Evolutionary conservation across 306 rosid species (phyloP).

Genomic region (Boehmeria nivea): DNA sequence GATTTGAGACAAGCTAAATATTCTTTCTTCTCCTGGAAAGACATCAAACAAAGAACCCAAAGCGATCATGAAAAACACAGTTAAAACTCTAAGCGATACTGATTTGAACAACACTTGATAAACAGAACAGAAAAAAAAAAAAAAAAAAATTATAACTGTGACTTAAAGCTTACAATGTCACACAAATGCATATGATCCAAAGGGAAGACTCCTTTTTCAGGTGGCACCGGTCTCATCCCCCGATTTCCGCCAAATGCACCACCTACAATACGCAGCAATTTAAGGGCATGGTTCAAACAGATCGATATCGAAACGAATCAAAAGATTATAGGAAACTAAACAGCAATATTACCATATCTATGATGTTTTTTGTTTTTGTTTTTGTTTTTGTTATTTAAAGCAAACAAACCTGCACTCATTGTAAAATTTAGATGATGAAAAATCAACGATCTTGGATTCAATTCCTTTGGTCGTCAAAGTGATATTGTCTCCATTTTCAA

Average conservation of each 20-base stretch:
- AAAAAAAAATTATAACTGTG: neutral
- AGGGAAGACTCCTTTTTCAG: constrained; percentile 94
- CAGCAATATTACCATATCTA: no score
- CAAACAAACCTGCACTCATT: constrained; percentile 57
- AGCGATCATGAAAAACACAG: neutral
- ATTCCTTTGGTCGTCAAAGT: neutral
- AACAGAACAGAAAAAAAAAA: no score
- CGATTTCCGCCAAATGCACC: constrained; percentile 98
- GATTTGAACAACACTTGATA: neutral
- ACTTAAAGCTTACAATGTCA: constrained; percentile 52
- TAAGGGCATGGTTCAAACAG: no score
- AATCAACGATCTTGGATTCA: neutral
- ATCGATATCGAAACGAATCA: no score
- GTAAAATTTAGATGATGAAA: constrained; percentile 8
- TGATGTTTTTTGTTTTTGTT: no score
- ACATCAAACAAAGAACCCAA: constrained; percentile 8
- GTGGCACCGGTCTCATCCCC: constrained; percentile 88
- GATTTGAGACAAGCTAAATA: constrained; percentile 74
- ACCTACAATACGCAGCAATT: constrained; percentile 37
- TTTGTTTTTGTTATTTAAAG: no score
- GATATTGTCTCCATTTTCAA: neutral
- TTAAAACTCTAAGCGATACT: neutral
- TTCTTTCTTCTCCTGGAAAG: constrained; percentile 87
- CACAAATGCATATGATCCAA: constrained; percentile 93
- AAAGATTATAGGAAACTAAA: no score